Conservation (phyloP, 768 basidiomycete genomes). For the Antrodiella citrinella region DNA sequence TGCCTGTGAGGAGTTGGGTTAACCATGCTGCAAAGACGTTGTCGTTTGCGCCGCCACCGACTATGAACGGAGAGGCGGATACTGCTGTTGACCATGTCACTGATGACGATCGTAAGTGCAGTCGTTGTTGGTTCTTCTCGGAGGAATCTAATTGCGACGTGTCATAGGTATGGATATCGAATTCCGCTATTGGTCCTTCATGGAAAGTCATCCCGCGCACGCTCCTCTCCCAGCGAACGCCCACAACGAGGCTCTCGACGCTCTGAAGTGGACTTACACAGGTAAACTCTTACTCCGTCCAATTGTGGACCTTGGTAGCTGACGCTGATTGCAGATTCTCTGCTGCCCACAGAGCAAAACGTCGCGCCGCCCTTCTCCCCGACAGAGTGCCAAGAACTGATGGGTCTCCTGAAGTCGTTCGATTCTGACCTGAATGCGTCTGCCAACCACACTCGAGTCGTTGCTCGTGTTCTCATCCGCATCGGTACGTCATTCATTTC, state of each 20-base stretch:
- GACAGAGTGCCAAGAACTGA: slow-evolving; percentile 71
- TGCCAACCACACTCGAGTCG: slow-evolving; percentile 51
- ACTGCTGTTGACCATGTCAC: slow-evolving; percentile 12
- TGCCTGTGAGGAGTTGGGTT: slow-evolving; percentile 49
- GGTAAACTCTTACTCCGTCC: slow-evolving; percentile 29
- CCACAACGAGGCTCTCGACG: slow-evolving; percentile 62
- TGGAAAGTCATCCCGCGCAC: slow-evolving; percentile 76
- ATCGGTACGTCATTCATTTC: slow-evolving; percentile 41
- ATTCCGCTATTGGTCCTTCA: slow-evolving; percentile 75
- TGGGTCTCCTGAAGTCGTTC: slow-evolving; percentile 45
- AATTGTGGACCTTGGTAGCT: neutral
- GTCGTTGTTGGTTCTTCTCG: neutral
- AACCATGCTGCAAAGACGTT: slow-evolving; percentile 55
- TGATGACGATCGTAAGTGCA: slow-evolving; percentile 35
- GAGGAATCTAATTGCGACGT: too few relatives aligned
- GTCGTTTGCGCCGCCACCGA: slow-evolving; percentile 30
- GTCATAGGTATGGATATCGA: slow-evolving; percentile 60
- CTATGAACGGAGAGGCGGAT: slow-evolving; percentile 14
- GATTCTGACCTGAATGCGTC: slow-evolving; percentile 32
- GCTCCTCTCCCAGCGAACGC: slow-evolving; percentile 45
- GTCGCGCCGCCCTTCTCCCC: slow-evolving; percentile 63
- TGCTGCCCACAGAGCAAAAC: slow-evolving; percentile 52
- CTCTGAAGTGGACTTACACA: slow-evolving; percentile 75
- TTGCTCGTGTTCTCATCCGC: slow-evolving; percentile 61
- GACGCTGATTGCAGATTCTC: slow-evolving; percentile 40